A percentile compares a stretch with the other conserved stretches of the same genome.
phyloP scores from a whole-genome alignment of 78 protist species.

The Protostelium mycophagum region DNA sequence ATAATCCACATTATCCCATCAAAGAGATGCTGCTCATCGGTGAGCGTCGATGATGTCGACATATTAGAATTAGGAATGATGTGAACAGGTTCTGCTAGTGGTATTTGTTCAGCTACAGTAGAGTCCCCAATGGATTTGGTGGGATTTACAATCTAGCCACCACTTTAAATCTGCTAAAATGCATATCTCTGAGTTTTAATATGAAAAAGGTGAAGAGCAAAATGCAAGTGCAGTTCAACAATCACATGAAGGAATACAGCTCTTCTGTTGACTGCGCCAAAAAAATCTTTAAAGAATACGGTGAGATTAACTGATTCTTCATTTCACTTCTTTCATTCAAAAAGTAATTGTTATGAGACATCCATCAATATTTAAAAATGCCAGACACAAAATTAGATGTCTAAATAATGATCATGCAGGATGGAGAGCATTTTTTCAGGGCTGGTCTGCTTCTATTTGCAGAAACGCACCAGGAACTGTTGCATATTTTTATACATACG shows the following conservation, averaged over 20 bases:
- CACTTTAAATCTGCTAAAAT: too few species aligned
- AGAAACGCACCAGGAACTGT: neutral
- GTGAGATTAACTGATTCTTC: neutral
- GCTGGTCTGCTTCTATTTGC: neutral
- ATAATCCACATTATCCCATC: neutral
- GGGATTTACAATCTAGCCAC: neutral
- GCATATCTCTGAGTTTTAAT: too few species aligned
- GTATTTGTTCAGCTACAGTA: conserved; percentile 37
- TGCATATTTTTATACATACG: neutral
- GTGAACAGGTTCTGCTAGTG: conserved; percentile 38
- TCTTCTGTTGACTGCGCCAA: conserved; percentile 36
- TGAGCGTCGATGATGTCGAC: neutral
- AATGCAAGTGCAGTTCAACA: conserved; percentile 41
- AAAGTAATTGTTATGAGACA: too few species aligned
- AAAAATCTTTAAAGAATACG: conserved; percentile 14
- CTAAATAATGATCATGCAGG: too few species aligned
- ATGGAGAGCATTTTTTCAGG: neutral
- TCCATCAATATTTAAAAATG: too few species aligned
- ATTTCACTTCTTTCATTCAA: neutral
- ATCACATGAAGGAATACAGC: conserved; percentile 1
- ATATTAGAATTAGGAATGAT: too few species aligned
- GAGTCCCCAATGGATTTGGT: conserved; percentile 61
- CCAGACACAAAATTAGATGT: too few species aligned
- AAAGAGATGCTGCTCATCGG: neutral
- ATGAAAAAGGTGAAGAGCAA: conserved; percentile 38